phyloP scores from a whole-genome alignment of 2,329 filamentous ascomycete genomes.

The Fusarium metavorans region DNA sequence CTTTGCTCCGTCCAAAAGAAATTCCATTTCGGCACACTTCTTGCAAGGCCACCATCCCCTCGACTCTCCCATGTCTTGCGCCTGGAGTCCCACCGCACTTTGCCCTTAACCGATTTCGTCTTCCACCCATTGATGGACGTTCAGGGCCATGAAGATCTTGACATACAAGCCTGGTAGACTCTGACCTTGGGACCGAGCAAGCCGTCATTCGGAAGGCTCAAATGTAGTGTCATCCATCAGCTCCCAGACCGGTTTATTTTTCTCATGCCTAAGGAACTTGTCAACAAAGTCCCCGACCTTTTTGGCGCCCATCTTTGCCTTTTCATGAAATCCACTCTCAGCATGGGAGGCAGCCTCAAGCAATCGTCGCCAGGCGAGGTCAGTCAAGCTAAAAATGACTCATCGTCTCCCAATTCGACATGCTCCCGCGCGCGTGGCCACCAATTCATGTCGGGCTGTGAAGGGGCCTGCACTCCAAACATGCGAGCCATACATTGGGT shows the following conservation, averaged over 20 bases:
- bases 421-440: background rate
- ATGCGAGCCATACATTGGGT: background rate
- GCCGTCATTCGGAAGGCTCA: background rate
- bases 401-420: background rate
- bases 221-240: background rate
- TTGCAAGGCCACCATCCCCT: background rate
- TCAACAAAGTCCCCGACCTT: background rate
- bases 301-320: background rate
- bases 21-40: background rate
- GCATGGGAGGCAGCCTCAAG: background rate
- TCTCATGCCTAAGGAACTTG: background rate
- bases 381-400: background rate
- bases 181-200: background rate
- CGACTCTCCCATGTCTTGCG: background rate
- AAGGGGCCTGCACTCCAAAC: background rate
- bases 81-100: background rate
- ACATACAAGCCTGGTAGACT: background rate
- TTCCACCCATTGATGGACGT: background rate
- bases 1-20: background rate
- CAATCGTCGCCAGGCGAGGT: background rate
- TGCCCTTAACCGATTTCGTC: background rate
- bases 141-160: background rate
- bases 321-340: background rate
- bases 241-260: background rate
- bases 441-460: background rate